Evolutionary conservation across 2,329 filamentous ascomycete species (phyloP).

Genomic region (Stachybotrys chartarum): DNA sequence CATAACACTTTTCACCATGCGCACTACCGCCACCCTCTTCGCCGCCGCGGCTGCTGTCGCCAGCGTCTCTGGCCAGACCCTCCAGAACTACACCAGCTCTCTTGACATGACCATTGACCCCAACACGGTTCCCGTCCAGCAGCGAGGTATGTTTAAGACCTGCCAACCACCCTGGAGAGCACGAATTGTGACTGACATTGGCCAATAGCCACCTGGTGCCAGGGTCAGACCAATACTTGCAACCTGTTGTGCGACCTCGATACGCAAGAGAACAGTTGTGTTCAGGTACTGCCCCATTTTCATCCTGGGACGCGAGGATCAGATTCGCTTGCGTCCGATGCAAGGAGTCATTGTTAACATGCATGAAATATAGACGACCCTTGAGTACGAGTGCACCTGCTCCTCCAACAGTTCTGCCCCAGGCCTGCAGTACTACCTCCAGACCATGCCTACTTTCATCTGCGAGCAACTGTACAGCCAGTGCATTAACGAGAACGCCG

Average conservation of each 20-base stretch:
- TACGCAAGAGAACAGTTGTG: constrained; percentile 35
- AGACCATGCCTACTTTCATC: constrained; percentile 46
- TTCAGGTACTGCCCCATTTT: constrained; percentile 29
- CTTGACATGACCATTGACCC: constrained; percentile 35
- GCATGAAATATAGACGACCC: constrained; percentile 22
- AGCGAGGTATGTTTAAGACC: constrained; percentile 29
- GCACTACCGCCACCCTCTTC: constrained; percentile 29
- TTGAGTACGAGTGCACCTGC: constrained; percentile 44
- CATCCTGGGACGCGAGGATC: no score
- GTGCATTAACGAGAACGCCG: constrained; percentile 37
- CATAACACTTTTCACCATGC: constrained; percentile 25
- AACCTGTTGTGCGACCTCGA: constrained; percentile 34
- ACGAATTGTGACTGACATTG: constrained; percentile 1
- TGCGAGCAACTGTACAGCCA: constrained; percentile 40
- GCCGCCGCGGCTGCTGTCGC: constrained; percentile 37
- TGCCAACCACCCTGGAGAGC: background rate
- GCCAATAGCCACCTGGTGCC: constrained; percentile 41
- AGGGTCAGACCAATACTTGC: constrained; percentile 44
- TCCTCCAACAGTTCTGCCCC: constrained; percentile 37
- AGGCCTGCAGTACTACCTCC: constrained; percentile 44
- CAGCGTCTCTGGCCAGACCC: constrained; percentile 28
- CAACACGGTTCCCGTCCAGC: constrained; percentile 19
- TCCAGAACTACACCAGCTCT: constrained; percentile 32
- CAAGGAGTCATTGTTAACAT: no score
- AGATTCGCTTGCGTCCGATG: no score